A percentile compares a stretch with the other conserved stretches of the same genome.
Conservation (phyloP, 2,329 filamentous ascomycete genomes). For the Aspergillus uvarum region DNA sequence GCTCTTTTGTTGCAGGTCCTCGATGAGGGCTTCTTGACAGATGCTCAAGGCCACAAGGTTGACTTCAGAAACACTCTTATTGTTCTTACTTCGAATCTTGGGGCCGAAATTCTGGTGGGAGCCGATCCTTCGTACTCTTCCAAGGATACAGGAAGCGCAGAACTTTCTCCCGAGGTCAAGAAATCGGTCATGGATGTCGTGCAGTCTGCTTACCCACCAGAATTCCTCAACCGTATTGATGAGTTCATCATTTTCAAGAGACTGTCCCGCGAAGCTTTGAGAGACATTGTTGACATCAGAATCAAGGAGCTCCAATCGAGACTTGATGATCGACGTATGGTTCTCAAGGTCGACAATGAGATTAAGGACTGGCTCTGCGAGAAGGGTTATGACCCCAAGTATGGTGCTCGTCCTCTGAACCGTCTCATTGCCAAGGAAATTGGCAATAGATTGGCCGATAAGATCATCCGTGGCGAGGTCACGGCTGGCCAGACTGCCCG, state of each 20-base stretch:
- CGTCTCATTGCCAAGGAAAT: slow-evolving; percentile 87
- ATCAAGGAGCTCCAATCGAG: slow-evolving; percentile 78
- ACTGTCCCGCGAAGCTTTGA: slow-evolving; percentile 71
- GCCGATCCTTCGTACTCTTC: slow-evolving; percentile 65
- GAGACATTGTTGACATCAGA: slow-evolving; percentile 92
- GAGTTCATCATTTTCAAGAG: slow-evolving; percentile 96
- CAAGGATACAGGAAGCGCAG: slow-evolving; percentile 62
- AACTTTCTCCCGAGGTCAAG: slow-evolving; percentile 72
- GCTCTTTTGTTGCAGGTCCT: slow-evolving; percentile 89
- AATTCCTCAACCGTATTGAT: slow-evolving; percentile 95
- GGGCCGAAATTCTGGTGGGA: slow-evolving; percentile 84
- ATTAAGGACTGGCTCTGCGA: slow-evolving; percentile 86
- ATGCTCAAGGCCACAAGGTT: slow-evolving; percentile 92
- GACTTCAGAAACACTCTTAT: slow-evolving; percentile 97
- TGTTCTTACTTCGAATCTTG: slow-evolving; percentile 92
- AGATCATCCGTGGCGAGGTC: slow-evolving; percentile 83
- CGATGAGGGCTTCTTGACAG: slow-evolving; percentile 93
- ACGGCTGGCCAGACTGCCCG: slow-evolving; percentile 71
- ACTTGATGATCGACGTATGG: slow-evolving; percentile 82
- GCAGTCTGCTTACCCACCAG: slow-evolving; percentile 71
- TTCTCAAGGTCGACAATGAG: slow-evolving; percentile 66
- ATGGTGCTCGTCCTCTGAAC: slow-evolving; percentile 87
- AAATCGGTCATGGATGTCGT: slow-evolving; percentile 87
- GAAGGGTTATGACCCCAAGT: slow-evolving; percentile 85
- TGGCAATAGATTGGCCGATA: slow-evolving; percentile 82